Percentiles rank a stretch among this genome's conserved stretches.
Evolutionary conservation across 2,329 filamentous ascomycete species (phyloP).

Genomic region (Gnomoniopsis sp.): DNA sequence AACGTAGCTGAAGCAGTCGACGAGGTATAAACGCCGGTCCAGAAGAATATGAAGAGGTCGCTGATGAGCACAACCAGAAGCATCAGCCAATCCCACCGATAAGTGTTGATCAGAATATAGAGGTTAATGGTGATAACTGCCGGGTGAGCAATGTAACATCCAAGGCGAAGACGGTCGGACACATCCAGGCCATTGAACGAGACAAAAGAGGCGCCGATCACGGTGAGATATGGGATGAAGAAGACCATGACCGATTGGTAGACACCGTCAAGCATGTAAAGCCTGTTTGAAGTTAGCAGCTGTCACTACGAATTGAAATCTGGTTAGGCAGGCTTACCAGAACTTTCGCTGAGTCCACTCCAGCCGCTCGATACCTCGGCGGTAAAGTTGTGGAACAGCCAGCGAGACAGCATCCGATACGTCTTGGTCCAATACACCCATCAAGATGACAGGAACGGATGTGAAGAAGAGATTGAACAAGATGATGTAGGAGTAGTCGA

Average conservation of each 20-base stretch:
- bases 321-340: constrained; percentile 60
- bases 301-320: neutral
- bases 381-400: constrained; percentile 92
- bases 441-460: constrained; percentile 87
- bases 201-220: constrained; percentile 64
- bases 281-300: constrained; percentile 46
- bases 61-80: constrained; percentile 77
- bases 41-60: constrained; percentile 86
- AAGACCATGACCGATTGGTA: constrained; percentile 95
- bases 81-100: constrained; percentile 98
- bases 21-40: constrained; percentile 81
- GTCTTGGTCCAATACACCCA: constrained; percentile 96
- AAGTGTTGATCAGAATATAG: constrained; percentile 94
- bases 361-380: constrained; percentile 88
- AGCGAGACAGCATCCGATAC: constrained; percentile 91
- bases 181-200: constrained; percentile 72
- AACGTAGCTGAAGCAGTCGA: constrained; percentile 52
- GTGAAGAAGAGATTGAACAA: constrained; percentile 97
- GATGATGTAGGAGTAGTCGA: constrained; percentile 96
- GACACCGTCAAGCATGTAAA: constrained; percentile 91
- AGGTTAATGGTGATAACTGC: constrained; percentile 86
- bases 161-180: constrained; percentile 77
- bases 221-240: constrained; percentile 85
- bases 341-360: constrained; percentile 98
- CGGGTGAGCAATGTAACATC: constrained; percentile 80